These are phyloP conservation scores for Komagataella kurtzmanii DNA, from an alignment of 805 yeast species.

Conservation along the genomic window DNA sequence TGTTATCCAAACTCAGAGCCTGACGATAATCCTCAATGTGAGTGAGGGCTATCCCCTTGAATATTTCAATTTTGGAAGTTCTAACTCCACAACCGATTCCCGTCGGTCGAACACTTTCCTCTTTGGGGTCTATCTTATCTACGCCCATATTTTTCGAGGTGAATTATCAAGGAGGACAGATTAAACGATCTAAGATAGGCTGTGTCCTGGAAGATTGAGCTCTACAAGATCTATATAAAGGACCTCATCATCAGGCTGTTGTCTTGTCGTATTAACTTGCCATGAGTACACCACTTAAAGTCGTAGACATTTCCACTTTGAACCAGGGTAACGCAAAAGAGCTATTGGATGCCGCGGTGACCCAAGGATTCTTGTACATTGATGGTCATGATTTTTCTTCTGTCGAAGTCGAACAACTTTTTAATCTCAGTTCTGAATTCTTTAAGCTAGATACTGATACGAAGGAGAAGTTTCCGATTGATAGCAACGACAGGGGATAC, in stretches of 20 bases:
- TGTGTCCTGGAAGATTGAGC: background rate
- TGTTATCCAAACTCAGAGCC: too few species aligned
- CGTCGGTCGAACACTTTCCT: too few species aligned
- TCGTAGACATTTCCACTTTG: slow-evolving; percentile 25
- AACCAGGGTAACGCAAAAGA: slow-evolving; percentile 20
- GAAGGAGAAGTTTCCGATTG: slow-evolving; percentile 37
- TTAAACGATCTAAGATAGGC: background rate
- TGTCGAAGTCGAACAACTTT: slow-evolving; percentile 23
- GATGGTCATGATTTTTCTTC: slow-evolving; percentile 39
- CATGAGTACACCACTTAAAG: slow-evolving; percentile 24
- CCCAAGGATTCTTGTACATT: slow-evolving; percentile 36
- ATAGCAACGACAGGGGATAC: slow-evolving; percentile 32
- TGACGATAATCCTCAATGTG: too few species aligned
- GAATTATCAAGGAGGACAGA: too few species aligned
- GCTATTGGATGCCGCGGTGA: slow-evolving; percentile 29
- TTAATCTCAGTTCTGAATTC: slow-evolving; percentile 17
- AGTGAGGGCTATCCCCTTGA: too few species aligned
- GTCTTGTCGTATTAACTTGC: background rate
- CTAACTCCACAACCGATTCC: too few species aligned
- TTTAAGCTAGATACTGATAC: slow-evolving; percentile 30
- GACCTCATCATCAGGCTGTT: background rate
- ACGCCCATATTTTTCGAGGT: too few species aligned
- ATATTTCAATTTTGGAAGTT: too few species aligned
- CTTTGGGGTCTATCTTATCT: too few species aligned
- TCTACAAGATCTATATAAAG: background rate